Evolutionary conservation across 495 filamentous ascomycete genomes (phyloP), one percentile per base, ranked within the genome.

Genomic region (Neurospora tetraspora): DNA sequence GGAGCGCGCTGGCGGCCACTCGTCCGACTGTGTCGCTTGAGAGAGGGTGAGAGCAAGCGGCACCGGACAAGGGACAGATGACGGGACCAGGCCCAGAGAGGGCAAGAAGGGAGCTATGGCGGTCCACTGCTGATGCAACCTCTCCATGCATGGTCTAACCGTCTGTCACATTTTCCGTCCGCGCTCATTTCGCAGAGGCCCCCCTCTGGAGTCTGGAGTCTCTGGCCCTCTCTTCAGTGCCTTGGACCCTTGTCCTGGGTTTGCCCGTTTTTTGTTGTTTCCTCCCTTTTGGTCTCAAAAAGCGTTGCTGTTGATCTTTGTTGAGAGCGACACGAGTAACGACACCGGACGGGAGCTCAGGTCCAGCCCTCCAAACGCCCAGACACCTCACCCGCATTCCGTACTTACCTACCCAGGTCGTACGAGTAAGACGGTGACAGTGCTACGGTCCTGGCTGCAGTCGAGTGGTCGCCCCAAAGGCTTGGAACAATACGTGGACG

Each of bases 71-170:
- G 43, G 59, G 70, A 71, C 3, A 11, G 31, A 74, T 75, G 45
- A 70, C 73, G 73, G 53, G 36, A 38, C 65, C 69, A 70, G 31
- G 59, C 71, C 70, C 68, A 43, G 40, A 45, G 69, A 20, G 42
- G 16, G 34, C 70, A 68, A 34, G n/a, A n/a, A n/a, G n/a, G n/a
- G n/a, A n/a, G n/a, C n/a, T n/a, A n/a, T 61, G 6, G 3, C 53
- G 27, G 14, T 78, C 77, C 77, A 76, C 77, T 74, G 43, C 69
- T 73, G 68, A 79, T 59, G 74, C 77, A 76, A 76, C 77, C 39
- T 71, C 71, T 70, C 72, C 70, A 73, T 76, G 74, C 76, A 72
- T 69, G 37, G 69, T 65, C 53, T 65, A 65, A 65, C 53, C 53
- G 53, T 59, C 71, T 72, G 74, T 74, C 72, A 74, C 78, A 78